A percentile compares a stretch with the other conserved stretches of the same genome.
These are phyloP conservation scores for Leishmania braziliensis DNA, from an alignment of 208 protist species.

Conservation along the genomic window DNA sequence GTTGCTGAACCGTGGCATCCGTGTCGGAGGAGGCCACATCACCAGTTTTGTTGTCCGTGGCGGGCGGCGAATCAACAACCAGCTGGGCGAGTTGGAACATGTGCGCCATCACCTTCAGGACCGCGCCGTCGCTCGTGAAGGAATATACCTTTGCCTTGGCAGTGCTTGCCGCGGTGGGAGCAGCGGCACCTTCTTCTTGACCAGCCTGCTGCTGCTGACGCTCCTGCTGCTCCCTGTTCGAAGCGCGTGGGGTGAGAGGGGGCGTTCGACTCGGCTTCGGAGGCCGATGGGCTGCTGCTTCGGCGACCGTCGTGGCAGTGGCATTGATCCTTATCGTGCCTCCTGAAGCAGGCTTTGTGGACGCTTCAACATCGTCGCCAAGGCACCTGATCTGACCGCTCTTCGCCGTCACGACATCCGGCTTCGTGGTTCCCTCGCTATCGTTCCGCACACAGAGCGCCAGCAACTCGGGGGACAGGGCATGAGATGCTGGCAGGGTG, in stretches of 20 bases:
- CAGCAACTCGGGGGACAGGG: conserved; percentile 48
- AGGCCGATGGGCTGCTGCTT: conserved; percentile 17
- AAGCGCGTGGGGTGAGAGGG: conserved; percentile 24
- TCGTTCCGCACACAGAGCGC: conserved; percentile 50
- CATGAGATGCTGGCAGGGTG: conserved; percentile 30
- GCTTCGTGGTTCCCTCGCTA: neutral
- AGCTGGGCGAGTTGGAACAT: conserved; percentile 74
- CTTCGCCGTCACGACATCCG: neutral
- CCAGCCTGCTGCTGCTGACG: conserved; percentile 1
- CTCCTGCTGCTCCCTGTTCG: conserved; percentile 28
- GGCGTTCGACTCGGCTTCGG: conserved; percentile 30
- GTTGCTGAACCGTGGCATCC: conserved; percentile 13
- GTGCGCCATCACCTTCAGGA: conserved; percentile 69
- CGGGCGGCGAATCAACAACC: conserved; percentile 12
- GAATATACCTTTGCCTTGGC: conserved; percentile 38
- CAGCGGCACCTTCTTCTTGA: neutral
- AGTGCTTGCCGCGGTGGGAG: conserved; percentile 7
- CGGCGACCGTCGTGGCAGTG: neutral
- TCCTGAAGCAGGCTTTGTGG: neutral
- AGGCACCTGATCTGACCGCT: neutral
- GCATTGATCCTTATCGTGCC: neutral
- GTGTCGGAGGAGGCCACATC: neutral
- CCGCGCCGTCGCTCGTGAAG: conserved; percentile 49
- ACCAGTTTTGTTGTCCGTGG: neutral
- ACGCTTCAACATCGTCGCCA: neutral